Evolutionary conservation across 2,329 filamentous ascomycete genomes (phyloP), one percentile per base, ranked within the genome.

Genomic region (Teratosphaeriaceae sp.): DNA sequence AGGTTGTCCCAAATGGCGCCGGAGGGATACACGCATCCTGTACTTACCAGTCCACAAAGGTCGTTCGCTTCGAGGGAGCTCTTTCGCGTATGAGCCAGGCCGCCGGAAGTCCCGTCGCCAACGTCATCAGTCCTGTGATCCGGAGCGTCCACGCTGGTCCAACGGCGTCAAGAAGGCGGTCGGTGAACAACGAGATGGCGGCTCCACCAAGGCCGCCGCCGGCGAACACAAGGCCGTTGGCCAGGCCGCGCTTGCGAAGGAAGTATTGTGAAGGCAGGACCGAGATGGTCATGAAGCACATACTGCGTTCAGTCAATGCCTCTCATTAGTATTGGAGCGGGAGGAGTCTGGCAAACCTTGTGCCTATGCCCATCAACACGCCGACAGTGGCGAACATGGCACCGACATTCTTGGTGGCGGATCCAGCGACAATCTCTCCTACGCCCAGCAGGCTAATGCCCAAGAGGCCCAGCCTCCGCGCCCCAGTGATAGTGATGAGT

Each of bases 41-140:
- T n/a, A n/a, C n/a, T n/a, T n/a, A 22, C 22, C 37, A 39, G 9
- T 39, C 37, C 5, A 29, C 15, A 18, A 20, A 36, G 9, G 16
- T 36, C 9, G 16, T 20, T 2, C 22, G 23, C 16, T 9, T 31
- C 2, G 3, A 11, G 3, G 29, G 11, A 74, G 64, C 47, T 78
- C 73, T 42, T 68, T 68, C 33, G 40, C 67, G 67, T 35, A 80
- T 69, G 2, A 79, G 52, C 46, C 65, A 76, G 0, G 76, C 75
- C 1, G 75, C 74, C 1, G 78, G 78, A 0, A 80, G 53, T 0
- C 75, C 75, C 0, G 76, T 80, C 0, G 57, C 69, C 5, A 78
- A 57, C 1, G 70, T 75, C 6, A 70, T 48, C n/a, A 79, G 53
- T 0, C 75, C 75, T 0, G 79, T 60, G 20, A 76, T 66, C 6